Evolutionary conservation across 305 asterid species (phyloP), one percentile per base, ranked within the genome.

Genomic region (Solanum hybrid): DNA sequence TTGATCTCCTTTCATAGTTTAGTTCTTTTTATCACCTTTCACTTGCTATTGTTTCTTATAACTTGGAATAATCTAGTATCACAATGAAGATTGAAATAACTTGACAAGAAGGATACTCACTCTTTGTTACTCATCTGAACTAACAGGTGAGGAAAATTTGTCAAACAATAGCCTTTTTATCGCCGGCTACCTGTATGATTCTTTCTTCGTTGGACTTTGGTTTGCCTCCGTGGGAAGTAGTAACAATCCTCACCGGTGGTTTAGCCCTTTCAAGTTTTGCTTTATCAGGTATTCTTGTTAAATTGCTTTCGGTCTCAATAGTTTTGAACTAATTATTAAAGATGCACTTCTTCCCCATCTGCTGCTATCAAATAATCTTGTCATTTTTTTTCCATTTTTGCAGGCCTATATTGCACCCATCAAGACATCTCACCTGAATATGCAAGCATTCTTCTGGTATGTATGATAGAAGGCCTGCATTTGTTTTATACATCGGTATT

Each of bases 391-490:
- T 5, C 24, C 24, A 73, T 75, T 87, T 13, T 90, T 89, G 91
- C 93, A 97, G 99, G 99, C 88, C 92, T 97, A 31, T 97, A 97
- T 91, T 97, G 99, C 90, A 97, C 99, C n/a, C 99, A 96, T 95
- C 99, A 97, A 93, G 99, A 97, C 90, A 97, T 97, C 40, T 97
- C 99, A 16, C 99, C 99, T 11, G 98, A 97, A 93, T 97, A 97
- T 90, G 99, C 99, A 73, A 95, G 99, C 92, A 95, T 97, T 88
- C 99, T 97, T 89, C 91, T 97, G 98, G 99, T 97, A 94, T 74
- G 98, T 86, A 6, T 51, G 69, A 57, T 18, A 1, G 69, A 57
- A 57, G 24, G 4, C 69, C 4, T 1, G 69, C 24, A 57, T 57
- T 18, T 57, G 69, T 57, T 83, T 83, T 42, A 16, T 8, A 28